A percentile compares a stretch with the other conserved stretches of the same genome.
Conservation (phyloP, 2,329 filamentous ascomycete species). For the Ceratocystis eucalypticola region DNA sequence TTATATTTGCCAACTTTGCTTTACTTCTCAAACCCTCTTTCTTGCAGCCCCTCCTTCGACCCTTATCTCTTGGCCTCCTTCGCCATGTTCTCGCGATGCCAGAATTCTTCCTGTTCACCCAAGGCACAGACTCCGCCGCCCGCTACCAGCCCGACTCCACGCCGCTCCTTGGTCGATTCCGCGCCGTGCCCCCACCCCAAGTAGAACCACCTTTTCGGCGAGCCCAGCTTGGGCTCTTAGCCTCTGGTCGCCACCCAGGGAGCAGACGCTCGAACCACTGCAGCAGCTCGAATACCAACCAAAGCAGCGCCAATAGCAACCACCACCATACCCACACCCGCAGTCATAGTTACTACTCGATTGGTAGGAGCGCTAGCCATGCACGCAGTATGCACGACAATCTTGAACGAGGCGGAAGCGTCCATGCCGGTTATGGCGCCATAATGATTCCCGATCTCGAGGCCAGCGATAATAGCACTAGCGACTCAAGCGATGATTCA, state of each 20-base stretch:
- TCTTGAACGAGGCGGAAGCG: slow-evolving; percentile 31
- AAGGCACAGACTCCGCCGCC: slow-evolving; percentile 46
- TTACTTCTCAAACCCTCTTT: neutral
- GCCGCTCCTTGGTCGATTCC: slow-evolving; percentile 50
- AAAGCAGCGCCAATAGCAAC: slow-evolving; percentile 21
- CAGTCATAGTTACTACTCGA: slow-evolving; percentile 25
- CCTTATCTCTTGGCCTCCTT: neutral
- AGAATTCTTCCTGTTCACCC: slow-evolving; percentile 54
- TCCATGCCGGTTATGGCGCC: slow-evolving; percentile 44
- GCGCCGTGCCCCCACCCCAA: slow-evolving; percentile 41
- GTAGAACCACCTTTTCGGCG: slow-evolving; percentile 14
- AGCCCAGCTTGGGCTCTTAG: slow-evolving; percentile 17
- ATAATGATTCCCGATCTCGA: slow-evolving; percentile 34
- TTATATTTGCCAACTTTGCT: neutral
- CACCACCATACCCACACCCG: slow-evolving; percentile 16
- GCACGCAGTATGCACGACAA: slow-evolving; percentile 20
- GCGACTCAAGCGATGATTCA: slow-evolving; percentile 23
- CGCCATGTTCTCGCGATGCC: slow-evolving; percentile 34
- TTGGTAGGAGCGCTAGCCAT: slow-evolving; percentile 29
- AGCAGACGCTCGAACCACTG: neutral
- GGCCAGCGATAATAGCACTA: slow-evolving; percentile 24
- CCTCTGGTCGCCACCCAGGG: slow-evolving; percentile 15
- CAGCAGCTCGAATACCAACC: slow-evolving; percentile 12
- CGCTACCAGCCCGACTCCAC: slow-evolving; percentile 40
- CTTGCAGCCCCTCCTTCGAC: neutral